Base-by-base conservation (phyloP, 2,329 filamentous ascomycete genomes). In the Sporothrix phasma region DNA sequence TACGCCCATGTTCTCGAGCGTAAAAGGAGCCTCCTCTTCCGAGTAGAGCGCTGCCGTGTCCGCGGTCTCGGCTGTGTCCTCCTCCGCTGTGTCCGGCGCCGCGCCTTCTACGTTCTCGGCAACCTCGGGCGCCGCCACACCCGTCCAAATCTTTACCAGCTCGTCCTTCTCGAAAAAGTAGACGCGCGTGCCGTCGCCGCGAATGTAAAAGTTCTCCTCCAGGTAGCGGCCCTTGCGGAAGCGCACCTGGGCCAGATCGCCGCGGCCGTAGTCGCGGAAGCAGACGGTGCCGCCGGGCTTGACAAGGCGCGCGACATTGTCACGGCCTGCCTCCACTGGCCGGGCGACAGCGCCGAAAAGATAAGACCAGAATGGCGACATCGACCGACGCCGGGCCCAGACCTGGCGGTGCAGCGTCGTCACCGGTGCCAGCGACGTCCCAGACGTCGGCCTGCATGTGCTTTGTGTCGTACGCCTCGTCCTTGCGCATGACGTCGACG, bases 91-190 rank as follows among this genome's bases (percentile, higher is more conserved):
- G 3, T 17, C 56, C 5, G 34, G 29, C 11, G 22, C 34, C 11
- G 39, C 56, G 19, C 17, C 29, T 31, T 45, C 41, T 31, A 22
- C 41, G 5, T 11, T 4, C 2, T 24, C 24, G 29, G 10, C 15
- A n/a, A 15, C 62, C 22, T 61, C 54, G 7, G 29, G 17, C 13
- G 13, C 22, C 15, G 37, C 19, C 8, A 19, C 24, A 10, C 81
- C 83, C 26, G 80, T 80, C 93, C 93, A 97, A 66, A 97, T 93
- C 49, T 81, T 75, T 62, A 83, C 81, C 62, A 99, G 78, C 76
- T 99, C 88, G 39, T 92, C 87, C 74, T 86, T 82, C 64, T 97
- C 93, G 72, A 99, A 99, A 76, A 99, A 99, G 76, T 97, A 99
- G 0, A 99, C 94, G 6, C 94, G 84, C 3, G 94, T 99, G 1